These are phyloP conservation scores for Gossypium raimondii DNA, from an alignment of 345 rosid species.

Conservation along the genomic window DNA sequence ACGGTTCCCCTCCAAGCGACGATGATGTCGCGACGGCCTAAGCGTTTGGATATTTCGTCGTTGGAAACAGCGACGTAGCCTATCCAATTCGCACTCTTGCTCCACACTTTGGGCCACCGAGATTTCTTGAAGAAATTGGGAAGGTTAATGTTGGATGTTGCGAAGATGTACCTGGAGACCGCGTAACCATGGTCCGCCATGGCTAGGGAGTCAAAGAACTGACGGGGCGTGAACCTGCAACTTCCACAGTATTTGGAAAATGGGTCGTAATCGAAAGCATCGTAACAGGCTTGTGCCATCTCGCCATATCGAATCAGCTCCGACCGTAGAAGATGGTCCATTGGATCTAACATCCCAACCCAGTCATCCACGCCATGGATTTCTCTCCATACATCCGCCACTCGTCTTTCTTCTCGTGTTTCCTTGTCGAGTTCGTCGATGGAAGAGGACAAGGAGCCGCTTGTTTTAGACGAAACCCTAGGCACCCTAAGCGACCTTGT, in stretches of 20 bases:
- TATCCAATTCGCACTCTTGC: conserved; percentile 77
- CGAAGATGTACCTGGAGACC: conserved; percentile 61
- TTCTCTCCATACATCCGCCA: conserved; percentile 58
- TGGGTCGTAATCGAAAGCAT: conserved; percentile 75
- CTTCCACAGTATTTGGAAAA: conserved; percentile 74
- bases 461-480: conserved; percentile 27
- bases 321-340: conserved; percentile 64
- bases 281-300: conserved; percentile 88
- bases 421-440: conserved; percentile 31
- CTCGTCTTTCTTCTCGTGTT: conserved; percentile 22
- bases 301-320: conserved; percentile 85
- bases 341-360: conserved; percentile 66
- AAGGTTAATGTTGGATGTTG: conserved; percentile 64
- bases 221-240: conserved; percentile 49
- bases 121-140: conserved; percentile 78
- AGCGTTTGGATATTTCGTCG: conserved; percentile 37
- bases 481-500: conserved; percentile 13
- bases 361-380: conserved; percentile 77
- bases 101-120: conserved; percentile 81
- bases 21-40: conserved; percentile 73
- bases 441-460: conserved; percentile 32
- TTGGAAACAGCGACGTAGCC: conserved; percentile 81
- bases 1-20: conserved; percentile 86
- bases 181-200: conserved; percentile 49
- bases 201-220: conserved; percentile 50